Base-by-base conservation (phyloP, 1,284 basidiomycete genomes). In the Cutaneotrichosporon sp. region DNA sequence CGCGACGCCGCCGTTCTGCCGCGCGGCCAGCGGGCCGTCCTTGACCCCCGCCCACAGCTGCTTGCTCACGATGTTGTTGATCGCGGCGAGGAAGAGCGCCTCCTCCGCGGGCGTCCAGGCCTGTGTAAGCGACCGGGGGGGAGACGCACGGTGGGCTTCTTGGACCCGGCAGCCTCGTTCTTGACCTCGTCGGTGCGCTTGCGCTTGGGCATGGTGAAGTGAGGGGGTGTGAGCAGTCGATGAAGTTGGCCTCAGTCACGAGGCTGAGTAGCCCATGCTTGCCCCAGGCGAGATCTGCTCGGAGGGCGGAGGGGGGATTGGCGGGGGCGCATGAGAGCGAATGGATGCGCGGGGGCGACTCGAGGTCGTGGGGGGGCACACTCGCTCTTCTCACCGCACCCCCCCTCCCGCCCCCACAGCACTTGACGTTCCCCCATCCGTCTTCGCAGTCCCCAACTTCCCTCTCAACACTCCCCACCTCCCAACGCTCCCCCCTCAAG, bases 51-150 rank as follows among this genome's bases (percentile, higher is more conserved):
- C n/a, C 58, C 64, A 70, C 14, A 66, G 38, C 24, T 47, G 11
- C 16, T 54, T 51, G 14, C 62, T 60, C 16, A 59, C 52, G 16
- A 64, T 34, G 24, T 64, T 42, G 16, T 58, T 36, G 27, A 70
- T 49, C 5, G 62, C 34, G 1, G 56, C 60, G 34, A 65, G 22
- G 50, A 70, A 66, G 9, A 43, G 42, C 2, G 8, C 18, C 31
- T 70, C 69, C 55, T 70, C 69, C n/a, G 60, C 60, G 22, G 42
- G 20, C 4, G 62, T 60, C 63, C 67, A 68, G 43, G 43, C 7
- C 43, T 45, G 43, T n/a, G 43, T 45, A n/a, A 45, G 43, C n/a
- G 5, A 6, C n/a, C 4, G 7, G n/a, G n/a, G 43, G 43, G n/a
- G 20, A 22, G 43, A 9, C 43, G 9, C 43, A 45, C 43, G 13